Evolutionary conservation across 73 alveolate genomes (phyloP).

Genomic region (Paraurostyla sp.): DNA sequence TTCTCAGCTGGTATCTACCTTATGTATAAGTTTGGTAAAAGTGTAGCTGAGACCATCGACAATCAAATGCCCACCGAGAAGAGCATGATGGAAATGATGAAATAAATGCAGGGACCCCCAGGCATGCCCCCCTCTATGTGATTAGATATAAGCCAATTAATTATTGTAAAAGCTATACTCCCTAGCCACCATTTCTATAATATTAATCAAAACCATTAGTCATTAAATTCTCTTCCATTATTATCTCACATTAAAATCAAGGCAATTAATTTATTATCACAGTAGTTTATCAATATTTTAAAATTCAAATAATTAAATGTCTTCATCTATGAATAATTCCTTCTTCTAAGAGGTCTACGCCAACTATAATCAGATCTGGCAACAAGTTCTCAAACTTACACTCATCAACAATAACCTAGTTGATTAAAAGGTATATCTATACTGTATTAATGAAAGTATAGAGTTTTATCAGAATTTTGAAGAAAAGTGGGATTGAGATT

Average conservation of each 20-base stretch:
- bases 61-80: constrained; percentile 79
- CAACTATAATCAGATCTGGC: constrained; percentile 29
- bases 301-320: not conserved
- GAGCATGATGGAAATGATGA: constrained; percentile 74
- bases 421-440: not conserved
- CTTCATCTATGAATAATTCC: not conserved
- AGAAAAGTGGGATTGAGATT: not conserved
- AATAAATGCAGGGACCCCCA: constrained; percentile 65
- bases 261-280: not conserved
- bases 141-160: not conserved
- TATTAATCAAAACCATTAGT: not conserved
- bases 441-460: not conserved
- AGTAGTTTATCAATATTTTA: not conserved
- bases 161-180: not conserved
- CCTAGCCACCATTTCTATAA: not conserved
- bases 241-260: too few species aligned
- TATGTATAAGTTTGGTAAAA: constrained; percentile 68
- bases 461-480: constrained; percentile 20
- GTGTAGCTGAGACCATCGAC: constrained; percentile 67
- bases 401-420: constrained; percentile 8
- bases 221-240: too few species aligned
- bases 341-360: not conserved
- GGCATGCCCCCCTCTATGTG: constrained; percentile 74
- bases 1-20: constrained; percentile 67
- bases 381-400: not conserved